Conservation (phyloP, 2,329 filamentous ascomycete species). For the Exutisphaerella laricina region DNA sequence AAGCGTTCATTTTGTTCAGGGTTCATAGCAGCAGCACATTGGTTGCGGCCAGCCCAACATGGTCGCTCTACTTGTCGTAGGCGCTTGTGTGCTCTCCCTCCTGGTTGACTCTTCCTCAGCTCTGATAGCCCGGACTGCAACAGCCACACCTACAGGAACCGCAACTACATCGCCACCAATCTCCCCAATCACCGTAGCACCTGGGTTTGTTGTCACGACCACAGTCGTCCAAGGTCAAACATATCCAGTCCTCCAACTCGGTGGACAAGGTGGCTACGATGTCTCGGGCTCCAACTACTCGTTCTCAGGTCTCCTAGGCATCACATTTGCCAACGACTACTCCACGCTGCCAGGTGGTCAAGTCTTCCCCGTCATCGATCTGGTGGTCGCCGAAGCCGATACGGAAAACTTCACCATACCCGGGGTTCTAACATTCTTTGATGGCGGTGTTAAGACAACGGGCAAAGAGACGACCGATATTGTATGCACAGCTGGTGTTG, state of each 20-base stretch:
- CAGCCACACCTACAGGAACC: too few species aligned
- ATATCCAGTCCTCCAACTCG: background rate
- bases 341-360: background rate
- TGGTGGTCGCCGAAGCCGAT: background rate
- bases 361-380: background rate
- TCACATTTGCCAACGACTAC: background rate
- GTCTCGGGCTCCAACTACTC: background rate
- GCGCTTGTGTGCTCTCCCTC: too few species aligned
- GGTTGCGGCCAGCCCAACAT: too few species aligned
- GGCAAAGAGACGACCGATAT: background rate
- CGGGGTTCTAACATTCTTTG: background rate
- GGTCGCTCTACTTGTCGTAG: too few species aligned
- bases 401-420: background rate
- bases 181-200: background rate
- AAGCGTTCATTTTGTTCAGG: too few species aligned
- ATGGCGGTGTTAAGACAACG: background rate
- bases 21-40: too few species aligned
- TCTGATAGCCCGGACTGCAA: too few species aligned
- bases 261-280: background rate
- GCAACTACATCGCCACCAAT: too few species aligned
- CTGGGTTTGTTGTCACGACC: background rate
- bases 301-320: background rate
- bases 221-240: background rate
- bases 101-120: too few species aligned
- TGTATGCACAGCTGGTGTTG: background rate